Evolutionary conservation across 305 asterid genomes (phyloP), one percentile per base, ranked within the genome.

Genomic region (Solanum hybrid): DNA sequence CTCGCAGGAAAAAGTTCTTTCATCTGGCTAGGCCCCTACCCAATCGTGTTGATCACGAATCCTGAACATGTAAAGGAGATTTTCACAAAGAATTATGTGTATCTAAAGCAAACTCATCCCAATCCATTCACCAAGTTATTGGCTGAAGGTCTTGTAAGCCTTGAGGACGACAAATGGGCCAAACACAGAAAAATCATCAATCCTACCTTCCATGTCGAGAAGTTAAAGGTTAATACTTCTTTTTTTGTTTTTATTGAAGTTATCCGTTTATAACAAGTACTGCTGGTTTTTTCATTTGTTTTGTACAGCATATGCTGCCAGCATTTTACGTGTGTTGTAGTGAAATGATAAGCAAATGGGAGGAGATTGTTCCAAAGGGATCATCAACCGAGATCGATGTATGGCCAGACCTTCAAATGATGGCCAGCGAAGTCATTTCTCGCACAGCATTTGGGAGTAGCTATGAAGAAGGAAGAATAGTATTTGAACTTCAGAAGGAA

Each of bases 401-500:
- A 87, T 94, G 95, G 96, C 94, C 93, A 20, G 34, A 72, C 35
- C 89, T 93, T 22, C 90, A 92, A 22, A 82, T 90, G n/a, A 76
- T 92, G 38, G 35, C 93, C 7, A 93, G 93, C 29, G 94, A 94
- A 82, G 89, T 91, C 71, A 93, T 94, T 76, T 94, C 96, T 5
- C 87, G 92, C 38, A 94, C 91, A 20, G 93, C 96, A 3, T 92
- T 94, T 26, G 93, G 96, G 2, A 93, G 94, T 87, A 92, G 91
- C 69, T 92, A 93, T 77, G 93, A 93, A 88, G 91, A 93, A 88
- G 97, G 97, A 24, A 73, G 93, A 42, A 91, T 89, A 24, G 92
- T 95, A 89, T 95, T 94, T 29, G 93, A 92, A 92, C 95, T 95
- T 66, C 97, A 94, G 81, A 91, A 86, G 40, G 97, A 94, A 85